Conservation (phyloP, 2,329 filamentous ascomycete species). For the Balansia obtecta region DNA sequence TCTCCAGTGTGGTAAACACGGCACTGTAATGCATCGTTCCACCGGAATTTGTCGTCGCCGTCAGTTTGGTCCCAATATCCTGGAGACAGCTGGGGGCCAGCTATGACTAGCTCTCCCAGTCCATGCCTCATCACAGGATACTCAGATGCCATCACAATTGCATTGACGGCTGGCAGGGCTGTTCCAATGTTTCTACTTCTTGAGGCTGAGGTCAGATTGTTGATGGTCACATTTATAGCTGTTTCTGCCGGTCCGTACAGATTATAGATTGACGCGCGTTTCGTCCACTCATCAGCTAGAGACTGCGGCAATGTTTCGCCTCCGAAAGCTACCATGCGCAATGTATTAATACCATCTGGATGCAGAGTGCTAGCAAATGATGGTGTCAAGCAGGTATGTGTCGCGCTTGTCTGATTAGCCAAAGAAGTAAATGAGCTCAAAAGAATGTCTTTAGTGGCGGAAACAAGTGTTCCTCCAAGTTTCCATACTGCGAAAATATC, state of each 20-base stretch:
- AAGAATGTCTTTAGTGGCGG: slow-evolving; percentile 41
- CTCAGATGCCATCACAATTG: slow-evolving; percentile 11
- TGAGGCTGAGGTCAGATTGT: slow-evolving; percentile 10
- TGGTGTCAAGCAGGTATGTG: slow-evolving; percentile 49
- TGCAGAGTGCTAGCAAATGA: slow-evolving; percentile 45
- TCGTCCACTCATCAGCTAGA: slow-evolving; percentile 40
- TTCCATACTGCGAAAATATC: slow-evolving; percentile 53
- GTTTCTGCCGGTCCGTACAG: slow-evolving; percentile 17
- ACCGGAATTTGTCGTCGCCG: slow-evolving; percentile 5
- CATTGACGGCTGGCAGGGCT: slow-evolving; percentile 10
- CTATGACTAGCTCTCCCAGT: slow-evolving; percentile 49
- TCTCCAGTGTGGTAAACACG: slow-evolving; percentile 22
- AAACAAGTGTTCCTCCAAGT: slow-evolving; percentile 47
- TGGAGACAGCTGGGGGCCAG: slow-evolving; percentile 34
- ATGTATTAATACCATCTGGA: slow-evolving; percentile 27
- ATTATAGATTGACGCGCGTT: slow-evolving; percentile 9
- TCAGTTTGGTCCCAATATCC: slow-evolving; percentile 9
- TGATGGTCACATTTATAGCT: slow-evolving; percentile 16
- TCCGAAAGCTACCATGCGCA: slow-evolving; percentile 46
- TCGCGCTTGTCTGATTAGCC: slow-evolving; percentile 36
- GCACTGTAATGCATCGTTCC: not conserved
- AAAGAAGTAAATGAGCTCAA: slow-evolving; percentile 40
- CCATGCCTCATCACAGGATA: slow-evolving; percentile 39
- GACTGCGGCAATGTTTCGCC: slow-evolving; percentile 47
- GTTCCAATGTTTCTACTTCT: slow-evolving; percentile 13